Evolutionary conservation across 441 rosid genomes (phyloP), one percentile per base, ranked within the genome.

Genomic region (Euphorbia corollata): DNA sequence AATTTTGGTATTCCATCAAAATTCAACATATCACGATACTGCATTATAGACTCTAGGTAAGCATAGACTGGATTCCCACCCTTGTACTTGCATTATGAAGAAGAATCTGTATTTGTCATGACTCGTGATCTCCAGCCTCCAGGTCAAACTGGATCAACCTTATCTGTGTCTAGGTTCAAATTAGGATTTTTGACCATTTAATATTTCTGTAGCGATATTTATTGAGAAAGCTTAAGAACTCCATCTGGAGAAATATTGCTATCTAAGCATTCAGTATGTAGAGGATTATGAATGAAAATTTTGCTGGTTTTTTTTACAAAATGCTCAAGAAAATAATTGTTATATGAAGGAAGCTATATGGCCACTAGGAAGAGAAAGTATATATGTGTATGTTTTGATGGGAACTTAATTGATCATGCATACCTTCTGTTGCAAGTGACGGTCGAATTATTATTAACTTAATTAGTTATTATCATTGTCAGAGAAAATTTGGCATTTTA

Each of bases 141-240:
- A 54, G 58, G 58, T 54, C 22, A 54, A 54, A 54, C 58, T 54
- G 4, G 30, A 54, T 22, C 24, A 54, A 16, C 54, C 54, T 50
- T 50, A 50, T 18, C 5, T 18, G 54, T 18, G 2, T 16, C 54
- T 50, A 20, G 58, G 58, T 30, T 54, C 30, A 53, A 22, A 8
- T 20, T 20, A 20, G 13, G 58, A 2, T 54, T 19, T n/a, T 54
- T 19, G 0, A 2, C 58, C 30, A 54, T 54, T 53, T 53, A 20
- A 4, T 53, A 53, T 53, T 53, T 11, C 27, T 54, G 30, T 20
- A 54, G 58, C 2, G 15, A 18, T 48, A 16, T 48, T 48, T 48
- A 0, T 48, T n/a, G 4, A 36, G 41, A 8, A 48, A 5, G 18
- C 18, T 48, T 48, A n/a, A n/a, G 54, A 2, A 16, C 20, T 48